A percentile compares a stretch with the other conserved stretches of the same genome.
Conservation (phyloP, 2,329 filamentous ascomycete genomes). For the Coleophoma eucalyptorum region DNA sequence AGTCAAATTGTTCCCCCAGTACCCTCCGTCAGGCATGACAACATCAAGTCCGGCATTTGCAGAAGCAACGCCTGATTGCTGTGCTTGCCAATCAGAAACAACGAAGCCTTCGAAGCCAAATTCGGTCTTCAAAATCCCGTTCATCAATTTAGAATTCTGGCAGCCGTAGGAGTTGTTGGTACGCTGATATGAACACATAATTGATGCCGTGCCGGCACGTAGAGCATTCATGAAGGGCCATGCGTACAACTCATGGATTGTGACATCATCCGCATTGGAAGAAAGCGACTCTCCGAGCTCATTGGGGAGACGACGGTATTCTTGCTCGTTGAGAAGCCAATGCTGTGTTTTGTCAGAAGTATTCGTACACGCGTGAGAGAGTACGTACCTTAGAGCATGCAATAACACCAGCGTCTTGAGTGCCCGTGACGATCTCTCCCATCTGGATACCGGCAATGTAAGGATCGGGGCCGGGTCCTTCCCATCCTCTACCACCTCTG, state of each 20-base stretch:
- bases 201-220: conserved; percentile 67
- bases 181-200: conserved; percentile 81
- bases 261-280: conserved; percentile 72
- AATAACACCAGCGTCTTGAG: conserved; percentile 45
- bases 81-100: conserved; percentile 81
- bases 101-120: conserved; percentile 83
- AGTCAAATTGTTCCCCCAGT: conserved; percentile 58
- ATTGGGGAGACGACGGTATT: conserved; percentile 25
- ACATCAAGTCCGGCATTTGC: conserved; percentile 79
- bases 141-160: conserved; percentile 74
- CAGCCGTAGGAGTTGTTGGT: conserved; percentile 67
- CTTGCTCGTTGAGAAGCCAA: conserved; percentile 75
- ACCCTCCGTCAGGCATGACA: conserved; percentile 22
- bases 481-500: conserved; percentile 65
- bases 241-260: conserved; percentile 72
- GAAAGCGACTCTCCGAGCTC: conserved; percentile 57
- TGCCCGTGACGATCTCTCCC: conserved; percentile 54
- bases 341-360: conserved; percentile 34
- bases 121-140: conserved; percentile 78
- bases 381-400: conserved; percentile 55
- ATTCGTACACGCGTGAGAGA: conserved; percentile 23
- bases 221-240: conserved; percentile 84
- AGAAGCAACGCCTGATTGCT: conserved; percentile 72
- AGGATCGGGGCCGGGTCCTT: conserved; percentile 38
- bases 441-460: conserved; percentile 53